Conservation (phyloP, 345 rosid species). For the Corymbia maculata region DNA sequence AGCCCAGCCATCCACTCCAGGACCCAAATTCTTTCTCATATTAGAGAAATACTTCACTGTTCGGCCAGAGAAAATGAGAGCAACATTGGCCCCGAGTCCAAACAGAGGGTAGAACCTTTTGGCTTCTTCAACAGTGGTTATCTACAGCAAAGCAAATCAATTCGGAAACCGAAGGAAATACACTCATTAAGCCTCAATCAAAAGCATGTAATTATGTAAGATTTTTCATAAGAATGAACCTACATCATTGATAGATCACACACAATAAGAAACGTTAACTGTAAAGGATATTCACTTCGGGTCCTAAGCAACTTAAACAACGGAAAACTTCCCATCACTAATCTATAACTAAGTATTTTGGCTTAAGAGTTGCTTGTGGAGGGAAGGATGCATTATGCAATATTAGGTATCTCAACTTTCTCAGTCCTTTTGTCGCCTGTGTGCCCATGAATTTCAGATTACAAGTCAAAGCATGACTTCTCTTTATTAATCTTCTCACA, state of each 20-base stretch:
- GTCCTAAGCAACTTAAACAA: background rate
- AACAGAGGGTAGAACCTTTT: conserved; percentile 90
- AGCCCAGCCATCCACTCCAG: conserved; percentile 99
- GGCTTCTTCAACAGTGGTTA: conserved; percentile 93
- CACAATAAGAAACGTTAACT: background rate
- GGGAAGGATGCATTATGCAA: background rate
- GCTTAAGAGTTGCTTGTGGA: background rate
- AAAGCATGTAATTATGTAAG: background rate
- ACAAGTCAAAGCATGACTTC: background rate
- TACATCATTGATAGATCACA: background rate
- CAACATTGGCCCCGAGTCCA: conserved; percentile 93
- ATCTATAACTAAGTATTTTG: background rate
- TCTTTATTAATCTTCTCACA: background rate
- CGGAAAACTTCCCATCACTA: background rate
- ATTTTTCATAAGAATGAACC: background rate
- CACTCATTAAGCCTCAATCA: background rate
- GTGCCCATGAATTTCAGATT: background rate
- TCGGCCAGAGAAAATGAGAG: conserved; percentile 88
- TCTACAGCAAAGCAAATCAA: conserved; percentile 28
- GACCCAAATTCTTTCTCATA: conserved; percentile 76
- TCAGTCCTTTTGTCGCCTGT: background rate
- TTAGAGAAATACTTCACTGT: conserved; percentile 95
- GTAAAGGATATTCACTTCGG: background rate
- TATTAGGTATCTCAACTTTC: background rate
- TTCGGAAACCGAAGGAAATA: background rate